Evolutionary conservation across 2,329 filamentous ascomycete genomes (phyloP).

Genomic region (Cryphonectria carpinicola): DNA sequence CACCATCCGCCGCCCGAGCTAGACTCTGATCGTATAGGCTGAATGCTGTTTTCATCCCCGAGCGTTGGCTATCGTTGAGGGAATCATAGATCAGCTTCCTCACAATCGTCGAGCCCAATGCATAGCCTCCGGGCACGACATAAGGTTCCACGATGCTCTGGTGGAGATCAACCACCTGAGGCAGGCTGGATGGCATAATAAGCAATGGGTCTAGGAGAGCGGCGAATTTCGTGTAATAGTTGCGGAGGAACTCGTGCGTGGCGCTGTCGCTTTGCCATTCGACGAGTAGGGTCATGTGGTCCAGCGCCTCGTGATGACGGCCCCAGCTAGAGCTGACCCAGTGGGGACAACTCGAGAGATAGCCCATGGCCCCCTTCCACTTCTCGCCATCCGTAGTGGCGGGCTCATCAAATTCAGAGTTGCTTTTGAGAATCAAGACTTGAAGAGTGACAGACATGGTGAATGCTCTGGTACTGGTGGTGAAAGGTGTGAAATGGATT

Average conservation of each 20-base stretch:
- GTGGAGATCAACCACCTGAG: constrained; percentile 2
- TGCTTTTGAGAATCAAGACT: constrained; percentile 5
- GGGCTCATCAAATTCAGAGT: neutral
- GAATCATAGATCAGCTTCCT: neutral
- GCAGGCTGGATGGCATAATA: neutral
- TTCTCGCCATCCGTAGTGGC: neutral
- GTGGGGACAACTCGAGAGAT: neutral
- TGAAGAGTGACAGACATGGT: neutral
- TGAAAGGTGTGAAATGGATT: neutral
- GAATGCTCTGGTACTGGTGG: neutral
- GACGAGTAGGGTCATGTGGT: neutral
- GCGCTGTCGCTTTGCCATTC: neutral
- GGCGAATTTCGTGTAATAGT: neutral
- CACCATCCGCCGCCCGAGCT: neutral
- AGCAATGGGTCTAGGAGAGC: neutral
- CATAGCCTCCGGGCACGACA: neutral
- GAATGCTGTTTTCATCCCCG: neutral
- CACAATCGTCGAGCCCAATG: neutral
- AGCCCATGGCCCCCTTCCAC: neutral
- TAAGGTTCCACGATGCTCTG: neutral
- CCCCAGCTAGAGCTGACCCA: neutral
- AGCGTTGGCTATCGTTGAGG: neutral
- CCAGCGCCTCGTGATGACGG: neutral
- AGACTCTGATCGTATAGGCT: neutral
- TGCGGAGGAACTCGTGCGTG: neutral